Evolutionary conservation across 2,329 filamentous ascomycete species (phyloP).

Genomic region (Colletotrichum kahawae): DNA sequence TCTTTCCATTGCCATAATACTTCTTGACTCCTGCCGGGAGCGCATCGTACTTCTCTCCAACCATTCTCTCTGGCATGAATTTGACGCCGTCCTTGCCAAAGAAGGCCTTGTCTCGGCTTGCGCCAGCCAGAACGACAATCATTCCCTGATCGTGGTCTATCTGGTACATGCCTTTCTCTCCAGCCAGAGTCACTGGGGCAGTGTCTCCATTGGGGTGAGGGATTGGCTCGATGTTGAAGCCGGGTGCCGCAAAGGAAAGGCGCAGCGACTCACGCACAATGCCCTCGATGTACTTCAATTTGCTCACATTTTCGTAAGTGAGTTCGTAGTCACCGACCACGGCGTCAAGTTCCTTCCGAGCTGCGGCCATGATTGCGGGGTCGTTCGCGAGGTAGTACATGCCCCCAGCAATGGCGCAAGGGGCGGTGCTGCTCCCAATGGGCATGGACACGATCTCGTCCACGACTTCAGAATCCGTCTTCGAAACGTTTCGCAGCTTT

Average conservation of each 20-base stretch:
- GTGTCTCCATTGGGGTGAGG: slow-evolving; percentile 41
- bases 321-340: slow-evolving; percentile 53
- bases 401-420: slow-evolving; percentile 47
- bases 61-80: slow-evolving; percentile 55
- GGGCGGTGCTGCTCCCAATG: slow-evolving; percentile 58
- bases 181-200: slow-evolving; percentile 49
- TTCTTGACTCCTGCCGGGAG: slow-evolving; percentile 52
- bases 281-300: slow-evolving; percentile 59
- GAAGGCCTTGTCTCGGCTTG: slow-evolving; percentile 53
- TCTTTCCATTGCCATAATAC: slow-evolving; percentile 58
- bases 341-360: slow-evolving; percentile 58
- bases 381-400: slow-evolving; percentile 59
- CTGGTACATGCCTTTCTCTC: slow-evolving; percentile 50
- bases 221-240: slow-evolving; percentile 58
- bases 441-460: slow-evolving; percentile 75
- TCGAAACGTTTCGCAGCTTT: background rate
- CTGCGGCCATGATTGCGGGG: slow-evolving; percentile 50
- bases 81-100: slow-evolving; percentile 48
- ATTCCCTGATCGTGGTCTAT: slow-evolving; percentile 53
- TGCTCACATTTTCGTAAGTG: slow-evolving; percentile 50
- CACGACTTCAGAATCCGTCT: slow-evolving; percentile 58
- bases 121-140: slow-evolving; percentile 54
- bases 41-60: slow-evolving; percentile 46
- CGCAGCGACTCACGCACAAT: slow-evolving; percentile 60
- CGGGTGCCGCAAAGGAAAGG: slow-evolving; percentile 57